Evolutionary conservation across 352 stramenopile genomes (phyloP), one percentile per base, ranked within the genome.

Genomic region (Phytopythium kandeliae): DNA sequence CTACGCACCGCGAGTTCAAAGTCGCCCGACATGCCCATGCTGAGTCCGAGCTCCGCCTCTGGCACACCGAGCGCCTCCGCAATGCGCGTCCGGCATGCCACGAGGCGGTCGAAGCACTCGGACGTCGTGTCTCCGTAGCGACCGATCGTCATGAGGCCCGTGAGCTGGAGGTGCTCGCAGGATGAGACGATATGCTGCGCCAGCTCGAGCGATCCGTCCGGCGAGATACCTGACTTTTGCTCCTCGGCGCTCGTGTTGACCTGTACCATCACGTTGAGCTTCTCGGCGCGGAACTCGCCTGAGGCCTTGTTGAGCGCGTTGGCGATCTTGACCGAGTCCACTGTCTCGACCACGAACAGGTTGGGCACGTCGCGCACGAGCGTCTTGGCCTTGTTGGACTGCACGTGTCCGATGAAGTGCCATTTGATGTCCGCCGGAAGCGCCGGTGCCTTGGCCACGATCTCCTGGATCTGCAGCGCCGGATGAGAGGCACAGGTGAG

Each of bases 21-120:
- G 66, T 99, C 97, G 19, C 78, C 83, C n/a, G 89, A 98, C 97
- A 99, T 99, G 59, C 97, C 97, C 97, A 99, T 99, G 57, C 92
- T 98, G 22, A 99, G 80, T 55, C 92, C 96, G 21, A 99, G 65
- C 3, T 84, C 67, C 3, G 76, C 65, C 38, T 85, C 69, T 19
- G 88, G 42, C 34, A 72, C 65, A n/a, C 63, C 63, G 17, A 96
- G 69, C 8, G 78, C 71, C 25, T 84, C 74, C 8, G 85, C 83
- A 35, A 96, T 62, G 16, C 67, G 38, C 58, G 80, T 74, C 22
- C 90, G 75, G 53, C 74, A 96, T 17, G 67, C 60, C 19, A 83
- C 72, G 11, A 98, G 74, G 30, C 66, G 80, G 47, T 98, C 83
- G 58, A 98, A 98, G 67, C 90, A 98, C 47, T 84, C 70, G 57